phyloP scores from a whole-genome alignment of 345 rosid genomes.

The Ailanthus altissimus region DNA sequence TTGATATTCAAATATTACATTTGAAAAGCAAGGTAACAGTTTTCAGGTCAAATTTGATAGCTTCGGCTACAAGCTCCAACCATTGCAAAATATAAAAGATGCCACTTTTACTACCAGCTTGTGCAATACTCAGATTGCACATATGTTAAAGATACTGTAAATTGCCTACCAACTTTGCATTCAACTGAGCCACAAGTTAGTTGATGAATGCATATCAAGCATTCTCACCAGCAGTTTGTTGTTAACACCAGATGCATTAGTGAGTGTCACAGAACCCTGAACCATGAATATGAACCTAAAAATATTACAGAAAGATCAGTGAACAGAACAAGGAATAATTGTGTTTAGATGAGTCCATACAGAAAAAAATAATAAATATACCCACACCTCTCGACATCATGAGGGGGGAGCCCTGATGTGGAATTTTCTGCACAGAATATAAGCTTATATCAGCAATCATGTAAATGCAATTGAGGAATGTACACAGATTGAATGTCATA shows the following conservation, averaged over 20 bases:
- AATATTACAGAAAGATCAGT: constrained; percentile 18
- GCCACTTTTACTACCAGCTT: constrained; percentile 1
- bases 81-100: not conserved
- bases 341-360: not conserved
- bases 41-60: not conserved
- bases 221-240: constrained; percentile 53
- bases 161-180: not conserved
- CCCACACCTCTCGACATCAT: constrained; percentile 64
- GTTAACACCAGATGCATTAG: constrained; percentile 44
- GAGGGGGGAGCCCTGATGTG: constrained; percentile 66
- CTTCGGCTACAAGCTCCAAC: not conserved
- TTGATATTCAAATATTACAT: not conserved
- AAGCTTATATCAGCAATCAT: constrained; percentile 17
- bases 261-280: constrained; percentile 61
- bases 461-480: not conserved
- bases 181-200: not conserved
- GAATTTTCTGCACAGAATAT: constrained; percentile 62
- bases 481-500: not conserved
- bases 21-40: not conserved
- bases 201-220: constrained; percentile 9
- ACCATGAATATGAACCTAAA: constrained; percentile 78
- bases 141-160: not conserved
- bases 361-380: not conserved
- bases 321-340: constrained; percentile 2
- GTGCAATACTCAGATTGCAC: not conserved